phyloP scores from a whole-genome alignment of 768 basidiomycete genomes.

The Suillus occidentalis region DNA sequence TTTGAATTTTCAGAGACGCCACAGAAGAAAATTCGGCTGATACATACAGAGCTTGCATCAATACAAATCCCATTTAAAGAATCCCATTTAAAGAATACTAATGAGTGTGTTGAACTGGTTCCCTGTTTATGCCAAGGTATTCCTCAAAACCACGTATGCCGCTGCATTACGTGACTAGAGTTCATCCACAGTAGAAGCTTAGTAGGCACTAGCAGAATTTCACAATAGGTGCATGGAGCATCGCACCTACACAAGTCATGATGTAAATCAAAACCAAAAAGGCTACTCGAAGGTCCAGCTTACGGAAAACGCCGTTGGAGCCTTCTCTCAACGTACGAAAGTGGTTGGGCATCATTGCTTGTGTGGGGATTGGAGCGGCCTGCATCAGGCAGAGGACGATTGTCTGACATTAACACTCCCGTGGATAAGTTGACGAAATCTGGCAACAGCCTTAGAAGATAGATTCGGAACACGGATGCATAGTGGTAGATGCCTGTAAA shows the following conservation, averaged over 20 bases:
- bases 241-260: slow-evolving; percentile 43
- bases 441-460: background rate
- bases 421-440: too few species aligned
- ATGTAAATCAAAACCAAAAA: slow-evolving; percentile 48
- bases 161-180: slow-evolving; percentile 55
- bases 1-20: slow-evolving; percentile 1
- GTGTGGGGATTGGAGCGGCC: background rate
- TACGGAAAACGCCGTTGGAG: slow-evolving; percentile 30
- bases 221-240: background rate
- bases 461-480: too few species aligned
- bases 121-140: slow-evolving; percentile 58
- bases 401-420: background rate
- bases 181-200: slow-evolving; percentile 46
- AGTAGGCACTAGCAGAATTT: background rate
- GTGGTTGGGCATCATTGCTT: background rate
- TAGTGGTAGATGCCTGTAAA: too few species aligned
- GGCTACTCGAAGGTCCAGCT: slow-evolving; percentile 43
- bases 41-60: slow-evolving; percentile 72
- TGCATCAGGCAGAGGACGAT: background rate
- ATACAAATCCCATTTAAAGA: slow-evolving; percentile 66
- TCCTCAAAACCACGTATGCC: slow-evolving; percentile 59
- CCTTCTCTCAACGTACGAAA: slow-evolving; percentile 29
- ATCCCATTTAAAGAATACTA: slow-evolving; percentile 67
- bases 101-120: slow-evolving; percentile 65
- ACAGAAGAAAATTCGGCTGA: background rate